These are phyloP conservation scores for Choanephora cucurbitarum DNA, from an alignment of 371 early-diverging fungal species.

Conservation along the genomic window DNA sequence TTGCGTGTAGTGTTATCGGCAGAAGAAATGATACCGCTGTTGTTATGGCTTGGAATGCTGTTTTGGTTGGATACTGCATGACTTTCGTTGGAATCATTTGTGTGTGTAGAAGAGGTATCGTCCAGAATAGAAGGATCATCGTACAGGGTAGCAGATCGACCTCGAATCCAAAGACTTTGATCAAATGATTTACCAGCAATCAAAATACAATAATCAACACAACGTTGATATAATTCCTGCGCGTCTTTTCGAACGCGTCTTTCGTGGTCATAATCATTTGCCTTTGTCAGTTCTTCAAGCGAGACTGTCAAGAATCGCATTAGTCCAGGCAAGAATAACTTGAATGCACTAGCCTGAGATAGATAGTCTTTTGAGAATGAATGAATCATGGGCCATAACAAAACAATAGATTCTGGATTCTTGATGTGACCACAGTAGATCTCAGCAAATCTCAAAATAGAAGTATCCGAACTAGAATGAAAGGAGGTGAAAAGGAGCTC, in stretches of 20 bases:
- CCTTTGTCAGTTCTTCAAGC: constrained; percentile 54
- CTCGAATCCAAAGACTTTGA: constrained; percentile 72
- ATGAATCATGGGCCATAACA: constrained; percentile 68
- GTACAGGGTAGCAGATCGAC: constrained; percentile 39
- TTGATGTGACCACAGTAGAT: constrained; percentile 55
- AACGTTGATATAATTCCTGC: constrained; percentile 69
- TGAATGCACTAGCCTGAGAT: constrained; percentile 63
- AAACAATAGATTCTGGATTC: constrained; percentile 50
- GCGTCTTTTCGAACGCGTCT: constrained; percentile 67
- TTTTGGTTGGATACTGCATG: not conserved
- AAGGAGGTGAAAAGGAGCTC: constrained; percentile 7
- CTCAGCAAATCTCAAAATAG: constrained; percentile 62
- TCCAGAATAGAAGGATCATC: constrained; percentile 28
- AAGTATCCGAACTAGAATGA: constrained; percentile 47
- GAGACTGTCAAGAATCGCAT: constrained; percentile 61
- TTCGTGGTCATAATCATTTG: constrained; percentile 57
- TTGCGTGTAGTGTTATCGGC: constrained; percentile 27
- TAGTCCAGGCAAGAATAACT: constrained; percentile 57
- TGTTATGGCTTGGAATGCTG: not conserved
- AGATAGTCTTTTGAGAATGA: constrained; percentile 69
- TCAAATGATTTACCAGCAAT: constrained; percentile 80
- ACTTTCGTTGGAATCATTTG: constrained; percentile 8
- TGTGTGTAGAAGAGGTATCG: constrained; percentile 24
- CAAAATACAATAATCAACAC: constrained; percentile 76
- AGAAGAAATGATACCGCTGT: not conserved